Evolutionary conservation across 2,329 filamentous ascomycete species (phyloP), one percentile per base, ranked within the genome.

Genomic region (Fusarium compactum): DNA sequence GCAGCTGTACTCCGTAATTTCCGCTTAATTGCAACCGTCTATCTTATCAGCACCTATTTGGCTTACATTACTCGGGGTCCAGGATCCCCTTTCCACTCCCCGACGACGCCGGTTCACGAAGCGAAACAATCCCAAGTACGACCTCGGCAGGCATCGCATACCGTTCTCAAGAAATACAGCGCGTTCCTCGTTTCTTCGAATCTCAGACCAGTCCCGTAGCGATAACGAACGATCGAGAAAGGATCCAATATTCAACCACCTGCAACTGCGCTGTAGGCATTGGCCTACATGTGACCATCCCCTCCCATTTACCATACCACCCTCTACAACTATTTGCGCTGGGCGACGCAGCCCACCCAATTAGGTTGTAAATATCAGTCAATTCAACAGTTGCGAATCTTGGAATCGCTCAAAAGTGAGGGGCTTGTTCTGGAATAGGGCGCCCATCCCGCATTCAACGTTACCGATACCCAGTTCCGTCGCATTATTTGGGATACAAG

Each of bases 241-340:
- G 66, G 63, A 70, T 58, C 57, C 30, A 53, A 65, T 67, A 66
- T 55, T 40, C 46, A 65, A 67, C 67, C 60, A 62, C 70, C 73
- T 73, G 53, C 56, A 58, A 52, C 71, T 56, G 58, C 54, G 27
- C 50, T 53, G 24, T 61, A 59, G 51, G 58, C 65, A 45, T 60
- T 67, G 70, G 68, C 72, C 66, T 69, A 72, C 73, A 76, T 76
- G 74, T 76, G 73, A 76, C 72, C 66, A 50, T 67, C 58, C 62
- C 67, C 70, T 73, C 67, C 71, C 53, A 60, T 62, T 34, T 54
- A 62, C 58, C 58, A 48, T 70, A 38, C 73, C 71, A 75, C 73
- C 71, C 71, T 74, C 64, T 68, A 72, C 59, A 65, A 67, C 58
- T 56, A 59, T 66, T 67, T 63, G 61, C 56, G 64, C 65, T 59